Evolutionary conservation across 1,139 yeast genomes (phyloP).

Genomic region (Debaryomyces fabryi): DNA sequence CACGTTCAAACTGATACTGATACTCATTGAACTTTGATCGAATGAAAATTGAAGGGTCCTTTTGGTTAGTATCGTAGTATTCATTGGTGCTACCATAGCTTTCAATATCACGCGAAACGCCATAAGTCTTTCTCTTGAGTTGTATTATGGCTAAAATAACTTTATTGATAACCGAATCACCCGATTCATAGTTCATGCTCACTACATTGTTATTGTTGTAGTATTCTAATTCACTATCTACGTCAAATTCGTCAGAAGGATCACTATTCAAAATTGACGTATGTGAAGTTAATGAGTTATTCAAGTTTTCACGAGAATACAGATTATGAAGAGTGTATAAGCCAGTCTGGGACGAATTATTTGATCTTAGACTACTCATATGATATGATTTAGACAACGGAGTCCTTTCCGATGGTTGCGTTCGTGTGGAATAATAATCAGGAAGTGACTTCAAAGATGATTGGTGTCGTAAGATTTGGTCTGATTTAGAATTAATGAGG

Average conservation of each 20-base stretch:
- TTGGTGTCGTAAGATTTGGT: slow-evolving; percentile 37
- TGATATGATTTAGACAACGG: neutral
- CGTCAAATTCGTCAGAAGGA: slow-evolving; percentile 2
- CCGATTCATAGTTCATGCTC: neutral
- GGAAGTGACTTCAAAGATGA: slow-evolving; percentile 34
- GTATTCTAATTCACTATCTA: neutral
- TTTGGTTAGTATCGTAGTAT: neutral
- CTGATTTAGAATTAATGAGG: slow-evolving; percentile 35
- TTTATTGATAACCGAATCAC: slow-evolving; percentile 3
- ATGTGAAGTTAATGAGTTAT: neutral
- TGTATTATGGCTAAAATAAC: slow-evolving; percentile 2
- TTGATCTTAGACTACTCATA: slow-evolving; percentile 4
- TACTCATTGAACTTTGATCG: slow-evolving; percentile 3
- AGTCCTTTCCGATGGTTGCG: neutral
- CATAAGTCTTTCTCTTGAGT: neutral
- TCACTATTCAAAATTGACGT: neutral
- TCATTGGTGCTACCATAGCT: neutral
- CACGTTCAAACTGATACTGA: slow-evolving; percentile 7
- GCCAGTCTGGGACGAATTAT: slow-evolving; percentile 8
- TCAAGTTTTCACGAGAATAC: slow-evolving; percentile 1
- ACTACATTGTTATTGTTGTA: neutral
- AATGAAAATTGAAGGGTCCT: neutral
- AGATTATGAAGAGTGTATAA: slow-evolving; percentile 1
- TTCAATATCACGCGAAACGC: slow-evolving; percentile 1
- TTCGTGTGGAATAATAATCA: slow-evolving; percentile 3